Evolutionary conservation across 2,329 filamentous ascomycete species (phyloP).

Genomic region (Botrytis porri): DNA sequence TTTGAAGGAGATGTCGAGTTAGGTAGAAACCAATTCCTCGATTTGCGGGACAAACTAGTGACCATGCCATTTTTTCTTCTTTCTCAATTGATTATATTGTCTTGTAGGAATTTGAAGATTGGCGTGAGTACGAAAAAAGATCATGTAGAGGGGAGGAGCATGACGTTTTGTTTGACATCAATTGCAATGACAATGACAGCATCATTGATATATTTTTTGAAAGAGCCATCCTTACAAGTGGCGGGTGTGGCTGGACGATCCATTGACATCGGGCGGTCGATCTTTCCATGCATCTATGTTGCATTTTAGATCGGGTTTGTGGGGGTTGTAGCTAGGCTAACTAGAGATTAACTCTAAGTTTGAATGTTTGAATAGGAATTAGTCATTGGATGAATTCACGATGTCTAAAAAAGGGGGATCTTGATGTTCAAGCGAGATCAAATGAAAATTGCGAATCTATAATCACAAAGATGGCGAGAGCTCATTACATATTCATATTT

Average conservation of each 20-base stretch:
- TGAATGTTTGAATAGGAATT: background rate
- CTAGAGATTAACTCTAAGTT: background rate
- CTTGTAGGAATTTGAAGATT: background rate
- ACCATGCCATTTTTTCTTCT: slow-evolving; percentile 33
- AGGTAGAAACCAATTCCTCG: slow-evolving; percentile 62
- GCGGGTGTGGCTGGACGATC: slow-evolving; percentile 17
- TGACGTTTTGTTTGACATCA: background rate
- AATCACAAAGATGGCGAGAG: slow-evolving; percentile 4
- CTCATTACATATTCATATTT: slow-evolving; percentile 17
- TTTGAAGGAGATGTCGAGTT: slow-evolving; percentile 54
- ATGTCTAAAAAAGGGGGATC: background rate
- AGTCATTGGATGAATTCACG: background rate
- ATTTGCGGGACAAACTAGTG: slow-evolving; percentile 56
- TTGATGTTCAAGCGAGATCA: background rate
- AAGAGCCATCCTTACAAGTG: slow-evolving; percentile 9
- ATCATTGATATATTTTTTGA: slow-evolving; percentile 8
- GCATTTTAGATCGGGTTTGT: slow-evolving; percentile 6
- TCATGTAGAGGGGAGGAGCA: background rate
- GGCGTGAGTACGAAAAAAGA: background rate
- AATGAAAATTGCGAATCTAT: slow-evolving; percentile 3
- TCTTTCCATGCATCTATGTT: background rate
- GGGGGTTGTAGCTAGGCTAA: background rate
- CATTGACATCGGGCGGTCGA: background rate
- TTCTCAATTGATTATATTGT: background rate
- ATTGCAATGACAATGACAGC: slow-evolving; percentile 17